phyloP scores from a whole-genome alignment of 768 basidiomycete genomes.

The Xerocomus potaroensis region DNA sequence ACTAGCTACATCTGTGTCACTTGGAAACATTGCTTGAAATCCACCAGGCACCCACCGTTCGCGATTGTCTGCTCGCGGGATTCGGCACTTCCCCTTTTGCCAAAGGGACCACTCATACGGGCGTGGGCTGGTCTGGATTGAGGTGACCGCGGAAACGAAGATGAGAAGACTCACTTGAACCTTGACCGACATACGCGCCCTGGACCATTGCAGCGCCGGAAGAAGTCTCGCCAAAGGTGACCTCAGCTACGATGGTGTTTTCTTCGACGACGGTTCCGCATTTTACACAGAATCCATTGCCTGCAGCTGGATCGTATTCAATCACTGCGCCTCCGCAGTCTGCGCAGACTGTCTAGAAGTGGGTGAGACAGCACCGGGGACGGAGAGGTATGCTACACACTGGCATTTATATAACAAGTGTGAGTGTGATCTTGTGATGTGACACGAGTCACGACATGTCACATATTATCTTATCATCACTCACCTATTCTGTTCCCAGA shows the following conservation, averaged over 20 bases:
- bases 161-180: constrained; percentile 67
- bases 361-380: not conserved
- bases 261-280: constrained; percentile 93
- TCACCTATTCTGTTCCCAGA: too few species aligned
- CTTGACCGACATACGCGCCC: constrained; percentile 87
- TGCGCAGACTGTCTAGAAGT: constrained; percentile 54
- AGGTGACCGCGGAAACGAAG: not conserved
- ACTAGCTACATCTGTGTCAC: constrained; percentile 48
- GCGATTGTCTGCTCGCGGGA: constrained; percentile 89
- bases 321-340: constrained; percentile 83
- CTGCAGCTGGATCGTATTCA: constrained; percentile 80
- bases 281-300: constrained; percentile 78
- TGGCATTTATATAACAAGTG: too few species aligned
- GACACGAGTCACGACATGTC: constrained; percentile 11
- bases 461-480: constrained; percentile 5
- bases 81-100: constrained; percentile 73
- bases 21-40: not conserved
- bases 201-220: constrained; percentile 93
- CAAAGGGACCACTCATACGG: constrained; percentile 76
- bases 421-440: not conserved
- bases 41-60: constrained; percentile 54
- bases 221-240: constrained; percentile 92
- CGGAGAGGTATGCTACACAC: too few species aligned
- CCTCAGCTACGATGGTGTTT: constrained; percentile 89
- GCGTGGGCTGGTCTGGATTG: constrained; percentile 57